Conservation (phyloP, 179 eudicot species). For the Amaranthus tricolor region DNA sequence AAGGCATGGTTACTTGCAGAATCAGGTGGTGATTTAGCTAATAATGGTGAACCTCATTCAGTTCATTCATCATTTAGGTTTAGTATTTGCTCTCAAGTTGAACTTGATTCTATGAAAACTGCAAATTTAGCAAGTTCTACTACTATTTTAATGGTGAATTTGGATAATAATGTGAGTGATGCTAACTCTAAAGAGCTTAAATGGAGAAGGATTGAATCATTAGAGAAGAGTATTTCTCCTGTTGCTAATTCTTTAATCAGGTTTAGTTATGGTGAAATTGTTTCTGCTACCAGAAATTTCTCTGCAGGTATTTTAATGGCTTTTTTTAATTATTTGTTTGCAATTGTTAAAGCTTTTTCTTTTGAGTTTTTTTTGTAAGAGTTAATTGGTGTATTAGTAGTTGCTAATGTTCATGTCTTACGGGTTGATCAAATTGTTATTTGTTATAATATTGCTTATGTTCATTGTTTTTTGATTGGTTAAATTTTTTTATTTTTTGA, state of each 20-base stretch:
- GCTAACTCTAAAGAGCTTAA: constrained; percentile 55
- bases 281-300: constrained; percentile 70
- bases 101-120: constrained; percentile 63
- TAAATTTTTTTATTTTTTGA: no score
- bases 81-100: constrained; percentile 87
- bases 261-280: constrained; percentile 62
- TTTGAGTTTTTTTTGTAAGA: not conserved
- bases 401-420: not conserved
- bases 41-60: constrained; percentile 55
- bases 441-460: no score
- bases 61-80: constrained; percentile 93
- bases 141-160: constrained; percentile 79
- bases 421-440: no score
- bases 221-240: constrained; percentile 87
- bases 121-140: constrained; percentile 40
- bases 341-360: not conserved
- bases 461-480: no score
- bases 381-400: not conserved
- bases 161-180: constrained; percentile 59
- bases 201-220: constrained; percentile 71
- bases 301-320: constrained; percentile 63
- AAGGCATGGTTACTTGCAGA: constrained; percentile 96
- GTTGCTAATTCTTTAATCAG: constrained; percentile 56
- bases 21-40: constrained; percentile 65
- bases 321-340: not conserved